phyloP scores from a whole-genome alignment of 2,329 filamentous ascomycete genomes.

The Nemania sp. region DNA sequence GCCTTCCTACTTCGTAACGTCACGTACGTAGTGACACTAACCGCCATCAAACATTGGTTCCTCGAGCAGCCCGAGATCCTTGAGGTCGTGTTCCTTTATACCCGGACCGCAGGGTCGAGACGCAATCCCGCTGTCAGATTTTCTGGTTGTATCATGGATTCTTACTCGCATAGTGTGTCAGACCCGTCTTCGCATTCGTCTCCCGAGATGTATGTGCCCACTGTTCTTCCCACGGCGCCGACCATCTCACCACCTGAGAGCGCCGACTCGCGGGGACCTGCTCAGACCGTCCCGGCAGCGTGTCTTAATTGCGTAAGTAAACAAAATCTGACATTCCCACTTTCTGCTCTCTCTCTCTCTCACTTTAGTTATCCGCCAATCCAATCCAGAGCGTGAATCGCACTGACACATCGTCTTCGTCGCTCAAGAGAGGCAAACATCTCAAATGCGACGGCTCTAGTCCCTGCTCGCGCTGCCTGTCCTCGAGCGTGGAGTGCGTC shows the following conservation, averaged over 20 bases:
- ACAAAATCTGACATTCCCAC: slow-evolving; percentile 14
- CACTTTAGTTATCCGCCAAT: slow-evolving; percentile 4
- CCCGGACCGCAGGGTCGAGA: slow-evolving; percentile 21
- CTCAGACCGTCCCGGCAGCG: slow-evolving; percentile 53
- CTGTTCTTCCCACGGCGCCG: slow-evolving; percentile 13
- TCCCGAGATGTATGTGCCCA: slow-evolving; percentile 25
- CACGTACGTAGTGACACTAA: slow-evolving; percentile 8
- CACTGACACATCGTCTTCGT: slow-evolving; percentile 26
- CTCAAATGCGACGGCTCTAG: slow-evolving; percentile 75
- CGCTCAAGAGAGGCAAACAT: slow-evolving; percentile 63
- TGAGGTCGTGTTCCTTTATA: slow-evolving; percentile 22
- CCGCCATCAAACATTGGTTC: slow-evolving; percentile 9
- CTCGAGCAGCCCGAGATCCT: slow-evolving; percentile 21
- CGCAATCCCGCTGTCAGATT: background rate
- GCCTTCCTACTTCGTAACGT: slow-evolving; percentile 3
- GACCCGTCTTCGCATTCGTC: slow-evolving; percentile 27
- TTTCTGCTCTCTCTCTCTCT: background rate
- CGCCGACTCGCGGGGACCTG: slow-evolving; percentile 34
- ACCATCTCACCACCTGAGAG: slow-evolving; percentile 24
- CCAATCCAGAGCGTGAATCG: slow-evolving; percentile 22
- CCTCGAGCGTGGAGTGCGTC: slow-evolving; percentile 64
- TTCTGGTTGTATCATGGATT: slow-evolving; percentile 21
- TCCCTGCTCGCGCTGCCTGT: slow-evolving; percentile 70
- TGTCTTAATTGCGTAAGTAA: slow-evolving; percentile 59
- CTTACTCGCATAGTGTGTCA: slow-evolving; percentile 20